phyloP scores from a whole-genome alignment of 169 alveolate species.

The Plasmodium inui region DNA sequence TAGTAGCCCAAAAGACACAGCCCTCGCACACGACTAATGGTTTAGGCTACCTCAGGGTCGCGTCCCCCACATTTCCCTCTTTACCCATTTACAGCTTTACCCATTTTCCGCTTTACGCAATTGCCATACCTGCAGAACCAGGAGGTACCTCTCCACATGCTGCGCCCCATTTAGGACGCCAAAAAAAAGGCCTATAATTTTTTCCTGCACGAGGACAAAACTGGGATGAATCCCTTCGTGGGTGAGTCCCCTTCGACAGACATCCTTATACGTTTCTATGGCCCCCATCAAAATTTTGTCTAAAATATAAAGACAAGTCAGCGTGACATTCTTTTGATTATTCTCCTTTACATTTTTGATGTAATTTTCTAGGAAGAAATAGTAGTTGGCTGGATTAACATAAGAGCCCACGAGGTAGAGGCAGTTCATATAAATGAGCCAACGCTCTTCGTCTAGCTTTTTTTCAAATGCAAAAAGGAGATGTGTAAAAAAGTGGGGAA shows the following conservation, averaged over 20 bases:
- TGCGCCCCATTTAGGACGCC: constrained; percentile 11
- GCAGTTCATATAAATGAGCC: constrained; percentile 33
- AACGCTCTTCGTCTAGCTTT: constrained; percentile 24
- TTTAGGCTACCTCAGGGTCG: background rate
- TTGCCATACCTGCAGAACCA: constrained; percentile 36
- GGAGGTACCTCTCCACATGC: constrained; percentile 25
- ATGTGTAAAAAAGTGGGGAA: constrained; percentile 37
- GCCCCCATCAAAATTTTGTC: constrained; percentile 13
- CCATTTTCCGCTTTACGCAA: too few relatives aligned
- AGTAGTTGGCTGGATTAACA: constrained; percentile 49
- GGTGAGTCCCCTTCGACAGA: background rate
- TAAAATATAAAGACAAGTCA: constrained; percentile 26
- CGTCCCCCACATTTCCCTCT: background rate
- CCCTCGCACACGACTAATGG: background rate
- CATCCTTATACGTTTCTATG: constrained; percentile 37
- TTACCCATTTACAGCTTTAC: background rate
- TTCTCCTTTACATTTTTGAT: constrained; percentile 15
- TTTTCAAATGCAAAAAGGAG: constrained; percentile 29
- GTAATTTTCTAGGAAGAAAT: constrained; percentile 50
- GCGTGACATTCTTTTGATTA: constrained; percentile 10
- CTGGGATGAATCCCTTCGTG: constrained; percentile 2
- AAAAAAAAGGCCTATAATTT: constrained; percentile 17
- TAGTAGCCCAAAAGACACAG: background rate
- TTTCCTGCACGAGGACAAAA: background rate
- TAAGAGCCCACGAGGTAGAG: constrained; percentile 54